These are phyloP conservation scores for Alternaria angustiovoidea DNA, from an alignment of 2,329 filamentous ascomycete genomes.

Conservation along the genomic window DNA sequence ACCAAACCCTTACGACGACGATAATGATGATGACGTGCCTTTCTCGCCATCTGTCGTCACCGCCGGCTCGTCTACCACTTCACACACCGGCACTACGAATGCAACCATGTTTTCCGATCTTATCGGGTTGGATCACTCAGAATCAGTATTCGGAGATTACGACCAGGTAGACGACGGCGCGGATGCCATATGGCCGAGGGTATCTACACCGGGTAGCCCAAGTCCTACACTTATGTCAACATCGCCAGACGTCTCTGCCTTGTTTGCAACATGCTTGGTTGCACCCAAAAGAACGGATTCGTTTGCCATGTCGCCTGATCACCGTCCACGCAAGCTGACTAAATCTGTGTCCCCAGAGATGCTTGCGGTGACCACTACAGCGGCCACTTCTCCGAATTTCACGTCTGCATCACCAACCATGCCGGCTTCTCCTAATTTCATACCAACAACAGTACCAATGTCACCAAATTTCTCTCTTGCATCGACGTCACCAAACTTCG, in stretches of 20 bases:
- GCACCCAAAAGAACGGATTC: conserved; percentile 24
- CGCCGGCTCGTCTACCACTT: conserved; percentile 12
- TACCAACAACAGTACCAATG: background rate
- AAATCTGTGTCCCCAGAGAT: conserved; percentile 13
- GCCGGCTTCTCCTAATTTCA: background rate
- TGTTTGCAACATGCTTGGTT: conserved; percentile 18
- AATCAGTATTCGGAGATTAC: conserved; percentile 36
- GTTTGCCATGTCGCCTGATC: conserved; percentile 26
- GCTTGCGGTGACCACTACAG: background rate
- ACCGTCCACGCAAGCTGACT: conserved; percentile 11
- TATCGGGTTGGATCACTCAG: conserved; percentile 28
- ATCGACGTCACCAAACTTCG: conserved; percentile 24
- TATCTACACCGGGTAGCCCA: conserved; percentile 2
- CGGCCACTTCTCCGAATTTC: conserved; percentile 16
- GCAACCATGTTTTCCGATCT: conserved; percentile 29
- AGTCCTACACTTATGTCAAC: conserved; percentile 9
- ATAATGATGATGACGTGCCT: conserved; percentile 20
- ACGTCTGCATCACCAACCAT: background rate
- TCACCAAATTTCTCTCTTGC: conserved; percentile 8
- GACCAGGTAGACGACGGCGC: conserved; percentile 36
- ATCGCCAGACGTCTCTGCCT: conserved; percentile 29
- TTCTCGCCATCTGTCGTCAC: conserved; percentile 26
- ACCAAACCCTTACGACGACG: conserved; percentile 17
- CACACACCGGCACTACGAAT: conserved; percentile 11
- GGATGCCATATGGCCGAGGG: conserved; percentile 32